Evolutionary conservation across 306 rosid genomes (phyloP), one percentile per base, ranked within the genome.

Genomic region (Begonia masoniana): DNA sequence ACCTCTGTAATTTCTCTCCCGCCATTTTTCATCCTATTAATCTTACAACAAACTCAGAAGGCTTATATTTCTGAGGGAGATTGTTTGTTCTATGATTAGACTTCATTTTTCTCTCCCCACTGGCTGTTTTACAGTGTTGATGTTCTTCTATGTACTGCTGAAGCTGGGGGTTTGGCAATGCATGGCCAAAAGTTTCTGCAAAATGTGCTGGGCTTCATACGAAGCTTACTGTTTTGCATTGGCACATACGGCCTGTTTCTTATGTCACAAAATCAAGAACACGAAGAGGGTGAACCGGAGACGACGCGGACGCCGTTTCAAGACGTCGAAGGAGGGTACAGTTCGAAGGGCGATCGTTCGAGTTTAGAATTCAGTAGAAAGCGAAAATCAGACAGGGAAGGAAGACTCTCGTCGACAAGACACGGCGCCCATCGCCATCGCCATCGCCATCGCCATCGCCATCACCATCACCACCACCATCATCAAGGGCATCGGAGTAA

Each of bases 151-250:
- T 62, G 47, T 75, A 15, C 50, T 75, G 68, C 71, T 65, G 62
- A 75, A 69, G 72, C 10, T 74, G 55, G 84, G 84, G 11, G 57
- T 78, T 43, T 71, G 75, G 54, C 76, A 68, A 60, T 78, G 85
- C 78, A 54, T 75, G 41, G 78, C 63, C 56, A 74, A 56, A 59
- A 75, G 71, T 71, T 63, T 68, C 10, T 71, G 78, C 35, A 78
- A 60, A 51, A 62, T 71, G 76, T 71, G 78, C 57, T 78, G 81
- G 68, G 69, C 41, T 43, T 65, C 80, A 4, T 78, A 75, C 21
- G 75, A 71, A 65, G 55, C 67, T 9, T 74, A 69, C 19, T 68
- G 78, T 63, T 68, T 21, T 62, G 64, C 80, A 24, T 23, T 78
- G 10, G 71, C 50, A 68, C 58, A 71, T 55, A 58, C 64, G 31